These are phyloP conservation scores for Colletotrichum somersetense DNA, from an alignment of 2,329 filamentous ascomycete genomes.

Conservation along the genomic window DNA sequence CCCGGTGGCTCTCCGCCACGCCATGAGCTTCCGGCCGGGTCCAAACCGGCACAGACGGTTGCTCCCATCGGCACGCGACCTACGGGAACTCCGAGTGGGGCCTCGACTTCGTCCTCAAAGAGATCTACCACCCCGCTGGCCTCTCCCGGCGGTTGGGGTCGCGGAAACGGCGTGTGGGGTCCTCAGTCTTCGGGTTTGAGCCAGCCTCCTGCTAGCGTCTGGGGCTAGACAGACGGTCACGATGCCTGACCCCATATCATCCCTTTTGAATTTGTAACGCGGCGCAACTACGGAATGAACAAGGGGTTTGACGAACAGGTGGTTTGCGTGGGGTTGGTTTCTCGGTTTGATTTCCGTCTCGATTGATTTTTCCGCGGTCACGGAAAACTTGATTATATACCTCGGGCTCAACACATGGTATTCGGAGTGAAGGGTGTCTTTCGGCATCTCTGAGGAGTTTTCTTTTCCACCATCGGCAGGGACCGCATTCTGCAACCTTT, in stretches of 20 bases:
- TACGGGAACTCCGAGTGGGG: conserved; percentile 64
- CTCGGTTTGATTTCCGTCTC: conserved; percentile 39
- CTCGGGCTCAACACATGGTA: conserved; percentile 39
- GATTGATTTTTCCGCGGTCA: conserved; percentile 39
- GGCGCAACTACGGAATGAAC: conserved; percentile 21
- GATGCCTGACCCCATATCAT: neutral
- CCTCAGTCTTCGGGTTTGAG: conserved; percentile 80
- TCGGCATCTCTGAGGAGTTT: conserved; percentile 43
- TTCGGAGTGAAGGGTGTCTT: conserved; percentile 42
- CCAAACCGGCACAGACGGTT: conserved; percentile 73
- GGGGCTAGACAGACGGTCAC: conserved; percentile 72
- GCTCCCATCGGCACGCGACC: conserved; percentile 96
- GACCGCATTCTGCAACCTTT: conserved; percentile 40
- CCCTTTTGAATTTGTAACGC: conserved; percentile 12
- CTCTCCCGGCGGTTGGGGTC: conserved; percentile 89
- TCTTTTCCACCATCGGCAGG: conserved; percentile 37
- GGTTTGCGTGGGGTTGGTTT: conserved; percentile 32
- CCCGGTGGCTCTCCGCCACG: conserved; percentile 83
- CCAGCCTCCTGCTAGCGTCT: conserved; percentile 87
- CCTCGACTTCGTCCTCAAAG: conserved; percentile 69
- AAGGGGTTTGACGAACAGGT: conserved; percentile 13
- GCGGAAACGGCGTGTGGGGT: conserved; percentile 86
- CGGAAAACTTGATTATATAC: conserved; percentile 43
- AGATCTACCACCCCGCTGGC: conserved; percentile 90
- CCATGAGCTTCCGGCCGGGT: conserved; percentile 67